A percentile compares a stretch with the other conserved stretches of the same genome.
Evolutionary conservation across 2,329 filamentous ascomycete genomes (phyloP).

Genomic region (Chaetothyriales sp.): DNA sequence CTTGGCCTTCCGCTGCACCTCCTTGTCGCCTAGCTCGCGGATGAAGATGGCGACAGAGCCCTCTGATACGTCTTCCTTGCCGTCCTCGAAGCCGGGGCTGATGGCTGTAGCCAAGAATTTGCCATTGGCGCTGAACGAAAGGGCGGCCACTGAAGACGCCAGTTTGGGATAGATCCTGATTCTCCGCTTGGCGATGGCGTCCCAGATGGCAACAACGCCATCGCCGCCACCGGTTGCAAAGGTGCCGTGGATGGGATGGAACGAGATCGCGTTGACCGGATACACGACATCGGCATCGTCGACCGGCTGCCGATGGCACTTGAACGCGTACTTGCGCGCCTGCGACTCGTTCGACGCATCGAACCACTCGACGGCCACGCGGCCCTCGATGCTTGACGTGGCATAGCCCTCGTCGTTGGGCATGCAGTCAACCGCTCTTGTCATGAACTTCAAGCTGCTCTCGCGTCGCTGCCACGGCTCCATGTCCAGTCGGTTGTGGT

Average conservation of each 20-base stretch:
- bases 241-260: slow-evolving; percentile 69
- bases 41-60: slow-evolving; percentile 66
- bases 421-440: slow-evolving; percentile 86
- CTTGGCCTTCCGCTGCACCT: slow-evolving; percentile 71
- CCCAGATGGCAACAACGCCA: slow-evolving; percentile 85
- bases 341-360: slow-evolving; percentile 78
- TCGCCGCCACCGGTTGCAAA: slow-evolving; percentile 86
- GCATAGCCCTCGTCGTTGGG: slow-evolving; percentile 91
- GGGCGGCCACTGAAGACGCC: slow-evolving; percentile 59
- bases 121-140: slow-evolving; percentile 66
- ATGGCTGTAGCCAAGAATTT: slow-evolving; percentile 65
- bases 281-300: slow-evolving; percentile 69
- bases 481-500: slow-evolving; percentile 31
- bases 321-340: slow-evolving; percentile 93
- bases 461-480: slow-evolving; percentile 88
- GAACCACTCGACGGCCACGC: slow-evolving; percentile 96
- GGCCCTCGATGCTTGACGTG: slow-evolving; percentile 80
- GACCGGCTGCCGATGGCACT: slow-evolving; percentile 74
- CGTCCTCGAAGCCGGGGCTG: slow-evolving; percentile 79
- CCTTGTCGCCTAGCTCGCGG: slow-evolving; percentile 69
- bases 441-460: slow-evolving; percentile 91
- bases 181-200: slow-evolving; percentile 76
- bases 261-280: slow-evolving; percentile 78
- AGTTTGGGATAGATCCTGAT: slow-evolving; percentile 83
- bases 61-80: slow-evolving; percentile 59